Percentiles rank a stretch among this genome's conserved stretches.
phyloP scores from a whole-genome alignment of 805 yeast species.

The Metschnikowia vanudenii region DNA sequence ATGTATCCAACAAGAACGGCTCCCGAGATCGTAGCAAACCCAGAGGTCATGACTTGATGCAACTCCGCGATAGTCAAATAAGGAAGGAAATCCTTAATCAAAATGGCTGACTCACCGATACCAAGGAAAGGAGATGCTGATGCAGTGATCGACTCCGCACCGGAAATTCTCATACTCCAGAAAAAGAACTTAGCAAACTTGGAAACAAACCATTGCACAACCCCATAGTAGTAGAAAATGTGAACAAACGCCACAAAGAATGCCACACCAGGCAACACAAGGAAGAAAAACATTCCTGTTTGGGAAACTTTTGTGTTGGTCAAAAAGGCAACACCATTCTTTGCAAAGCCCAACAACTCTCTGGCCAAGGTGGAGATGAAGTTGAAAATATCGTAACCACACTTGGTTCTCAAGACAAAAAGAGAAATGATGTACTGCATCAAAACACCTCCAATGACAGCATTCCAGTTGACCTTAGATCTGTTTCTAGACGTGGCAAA shows the following conservation, averaged over 20 bases:
- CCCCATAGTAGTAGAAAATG: conserved; percentile 57
- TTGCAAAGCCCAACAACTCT: conserved; percentile 55
- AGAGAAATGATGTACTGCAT: conserved; percentile 59
- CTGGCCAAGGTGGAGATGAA: conserved; percentile 58
- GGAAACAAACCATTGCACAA: conserved; percentile 57
- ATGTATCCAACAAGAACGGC: conserved; percentile 62
- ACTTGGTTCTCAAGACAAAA: conserved; percentile 57
- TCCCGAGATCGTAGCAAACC: conserved; percentile 64
- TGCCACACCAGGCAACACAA: conserved; percentile 60
- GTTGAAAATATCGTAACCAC: conserved; percentile 61
- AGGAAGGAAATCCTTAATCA: conserved; percentile 58
- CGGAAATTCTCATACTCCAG: conserved; percentile 58
- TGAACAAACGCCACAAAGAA: conserved; percentile 65
- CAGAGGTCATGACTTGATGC: conserved; percentile 61
- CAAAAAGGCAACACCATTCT: conserved; percentile 60
- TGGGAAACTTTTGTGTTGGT: conserved; percentile 41
- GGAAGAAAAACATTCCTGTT: conserved; percentile 49
- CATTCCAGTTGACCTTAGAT: conserved; percentile 50
- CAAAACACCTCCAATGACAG: conserved; percentile 58
- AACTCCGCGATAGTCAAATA: conserved; percentile 59
- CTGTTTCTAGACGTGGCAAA: conserved; percentile 48
- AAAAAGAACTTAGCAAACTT: conserved; percentile 58
- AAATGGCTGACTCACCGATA: conserved; percentile 62
- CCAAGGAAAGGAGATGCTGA: conserved; percentile 69
- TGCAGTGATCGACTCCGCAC: conserved; percentile 65